Percentiles rank a stretch among this genome's conserved stretches.
These are phyloP conservation scores for Rhynchospora breviuscula DNA, from an alignment of 176 grass and related monocot genomes.

Conservation along the genomic window DNA sequence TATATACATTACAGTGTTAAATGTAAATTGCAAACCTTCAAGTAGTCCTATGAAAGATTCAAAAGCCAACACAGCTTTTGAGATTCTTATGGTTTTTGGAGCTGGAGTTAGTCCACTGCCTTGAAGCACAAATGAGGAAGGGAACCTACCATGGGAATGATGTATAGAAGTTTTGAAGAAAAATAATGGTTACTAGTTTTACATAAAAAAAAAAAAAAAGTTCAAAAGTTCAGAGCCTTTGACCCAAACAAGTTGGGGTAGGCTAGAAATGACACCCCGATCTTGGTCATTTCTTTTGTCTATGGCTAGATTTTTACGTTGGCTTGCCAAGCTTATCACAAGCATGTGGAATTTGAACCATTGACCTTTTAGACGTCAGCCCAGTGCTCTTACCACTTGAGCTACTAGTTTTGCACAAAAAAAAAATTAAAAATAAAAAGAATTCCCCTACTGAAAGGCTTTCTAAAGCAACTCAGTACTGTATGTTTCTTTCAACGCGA, in stretches of 20 bases:
- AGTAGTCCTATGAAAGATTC: conserved; percentile 49
- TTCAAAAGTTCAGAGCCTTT: no score
- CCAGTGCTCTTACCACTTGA: not conserved
- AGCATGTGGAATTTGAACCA: no score
- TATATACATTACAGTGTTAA: not conserved
- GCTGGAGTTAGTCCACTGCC: conserved; percentile 54
- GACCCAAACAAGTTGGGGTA: no score
- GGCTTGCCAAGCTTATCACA: no score
- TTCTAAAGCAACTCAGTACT: not conserved
- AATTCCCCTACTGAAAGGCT: not conserved
- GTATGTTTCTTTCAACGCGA: not conserved
- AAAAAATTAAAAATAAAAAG: no score
- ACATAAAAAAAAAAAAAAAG: no score
- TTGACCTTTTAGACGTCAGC: no score
- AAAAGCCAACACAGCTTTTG: conserved; percentile 52
- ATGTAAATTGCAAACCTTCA: conserved; percentile 40
- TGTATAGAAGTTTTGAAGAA: not conserved
- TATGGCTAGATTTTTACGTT: no score
- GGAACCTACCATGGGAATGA: conserved; percentile 38
- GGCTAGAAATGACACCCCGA: no score
- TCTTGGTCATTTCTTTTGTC: no score
- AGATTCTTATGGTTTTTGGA: conserved; percentile 45
- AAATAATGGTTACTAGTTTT: not conserved
- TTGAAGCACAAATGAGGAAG: conserved; percentile 76
- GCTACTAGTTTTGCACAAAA: not conserved